Evolutionary conservation across 2,329 filamentous ascomycete species (phyloP).

Genomic region (Lasiodiplodia citricola): DNA sequence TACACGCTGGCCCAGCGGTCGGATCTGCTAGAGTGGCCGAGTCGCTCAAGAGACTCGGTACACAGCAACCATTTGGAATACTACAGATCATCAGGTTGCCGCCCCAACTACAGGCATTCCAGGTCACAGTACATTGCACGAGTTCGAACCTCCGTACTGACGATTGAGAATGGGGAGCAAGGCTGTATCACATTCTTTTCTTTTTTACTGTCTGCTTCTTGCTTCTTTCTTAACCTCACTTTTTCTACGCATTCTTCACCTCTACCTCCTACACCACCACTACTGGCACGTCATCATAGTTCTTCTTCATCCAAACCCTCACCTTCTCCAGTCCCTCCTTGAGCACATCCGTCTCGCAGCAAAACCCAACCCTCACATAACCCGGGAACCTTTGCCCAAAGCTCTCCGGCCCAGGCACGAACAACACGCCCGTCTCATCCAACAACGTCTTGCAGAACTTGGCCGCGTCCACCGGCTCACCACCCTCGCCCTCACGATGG

Average conservation of each 20-base stretch:
- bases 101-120: neutral
- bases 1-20: neutral
- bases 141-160: neutral
- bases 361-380: constrained; percentile 79
- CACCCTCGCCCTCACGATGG: constrained; percentile 61
- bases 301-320: constrained; percentile 61
- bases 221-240: neutral
- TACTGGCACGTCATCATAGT: constrained; percentile 58
- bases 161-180: neutral
- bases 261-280: constrained; percentile 32
- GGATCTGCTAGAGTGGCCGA: neutral
- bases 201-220: too few species aligned
- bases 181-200: neutral
- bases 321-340: constrained; percentile 66
- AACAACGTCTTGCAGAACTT: constrained; percentile 72
- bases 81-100: neutral
- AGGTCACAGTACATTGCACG: neutral
- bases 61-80: neutral
- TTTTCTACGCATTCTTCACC: neutral
- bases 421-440: constrained; percentile 72
- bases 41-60: neutral
- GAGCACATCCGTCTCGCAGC: constrained; percentile 72
- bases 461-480: constrained; percentile 71
- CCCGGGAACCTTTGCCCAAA: constrained; percentile 77
- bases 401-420: constrained; percentile 74